Evolutionary conservation across 1,284 basidiomycete genomes (phyloP).

Genomic region (Takashimella koratensis): DNA sequence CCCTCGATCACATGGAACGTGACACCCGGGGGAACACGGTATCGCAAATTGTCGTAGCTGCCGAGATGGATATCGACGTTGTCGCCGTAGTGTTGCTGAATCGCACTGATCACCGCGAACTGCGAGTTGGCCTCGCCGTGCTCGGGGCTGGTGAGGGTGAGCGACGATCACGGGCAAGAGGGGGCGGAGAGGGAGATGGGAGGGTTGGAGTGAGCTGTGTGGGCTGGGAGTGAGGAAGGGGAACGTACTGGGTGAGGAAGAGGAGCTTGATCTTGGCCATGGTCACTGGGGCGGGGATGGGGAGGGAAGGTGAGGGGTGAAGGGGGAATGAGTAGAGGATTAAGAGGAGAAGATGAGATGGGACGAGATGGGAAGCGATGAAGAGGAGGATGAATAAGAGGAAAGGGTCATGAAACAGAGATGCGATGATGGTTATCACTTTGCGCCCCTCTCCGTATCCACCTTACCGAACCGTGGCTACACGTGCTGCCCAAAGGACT

Average conservation of each 20-base stretch:
- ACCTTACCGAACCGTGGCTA: too few relatives aligned
- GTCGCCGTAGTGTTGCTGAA: constrained; percentile 9
- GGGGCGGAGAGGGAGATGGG: background rate
- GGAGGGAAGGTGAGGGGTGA: background rate
- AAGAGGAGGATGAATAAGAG: background rate
- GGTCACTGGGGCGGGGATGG: background rate
- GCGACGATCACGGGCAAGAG: background rate
- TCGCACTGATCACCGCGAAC: constrained; percentile 13
- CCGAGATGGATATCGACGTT: constrained; percentile 19
- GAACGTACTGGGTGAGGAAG: background rate
- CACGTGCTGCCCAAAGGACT: too few relatives aligned
- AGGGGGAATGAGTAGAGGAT: background rate
- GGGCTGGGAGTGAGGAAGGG: background rate
- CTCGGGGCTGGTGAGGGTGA: constrained; percentile 5
- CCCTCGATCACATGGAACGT: constrained; percentile 15
- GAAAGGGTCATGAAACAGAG: too few relatives aligned
- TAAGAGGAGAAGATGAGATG: background rate
- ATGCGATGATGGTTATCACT: too few relatives aligned
- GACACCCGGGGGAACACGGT: constrained; percentile 6
- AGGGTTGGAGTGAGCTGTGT: background rate
- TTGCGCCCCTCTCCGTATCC: too few relatives aligned
- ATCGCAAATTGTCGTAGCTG: constrained; percentile 8
- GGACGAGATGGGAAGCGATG: background rate
- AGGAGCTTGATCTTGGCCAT: background rate
- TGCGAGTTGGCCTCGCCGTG: constrained; percentile 22